A percentile compares a stretch with the other conserved stretches of the same genome.
phyloP scores from a whole-genome alignment of 2,329 filamentous ascomycete genomes.

The Paecilomyces dactylethromorphus region DNA sequence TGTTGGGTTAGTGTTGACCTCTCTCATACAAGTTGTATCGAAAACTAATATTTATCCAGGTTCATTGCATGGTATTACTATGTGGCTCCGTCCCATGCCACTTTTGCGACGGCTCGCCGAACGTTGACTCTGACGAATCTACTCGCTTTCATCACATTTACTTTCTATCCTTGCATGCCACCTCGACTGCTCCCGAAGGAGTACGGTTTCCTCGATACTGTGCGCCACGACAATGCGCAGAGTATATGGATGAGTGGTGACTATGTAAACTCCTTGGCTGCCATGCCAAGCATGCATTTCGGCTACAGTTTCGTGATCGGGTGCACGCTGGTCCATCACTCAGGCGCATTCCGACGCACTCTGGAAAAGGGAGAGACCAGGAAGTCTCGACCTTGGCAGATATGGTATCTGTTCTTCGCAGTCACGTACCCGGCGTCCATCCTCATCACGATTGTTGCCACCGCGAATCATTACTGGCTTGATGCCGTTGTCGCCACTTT shows the following conservation, averaged over 20 bases:
- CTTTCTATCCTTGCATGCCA: slow-evolving; percentile 60
- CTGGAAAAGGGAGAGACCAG: slow-evolving; percentile 36
- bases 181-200: slow-evolving; percentile 54
- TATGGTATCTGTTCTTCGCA: slow-evolving; percentile 39
- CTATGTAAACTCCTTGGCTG: slow-evolving; percentile 53
- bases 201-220: slow-evolving; percentile 57
- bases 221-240: slow-evolving; percentile 49
- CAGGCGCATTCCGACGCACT: slow-evolving; percentile 39
- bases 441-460: slow-evolving; percentile 48
- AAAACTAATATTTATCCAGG: slow-evolving; percentile 21
- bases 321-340: slow-evolving; percentile 49
- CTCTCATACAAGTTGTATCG: background rate
- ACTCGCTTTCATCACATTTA: slow-evolving; percentile 55
- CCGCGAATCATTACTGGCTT: slow-evolving; percentile 55
- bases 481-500: slow-evolving; percentile 47
- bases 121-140: slow-evolving; percentile 59
- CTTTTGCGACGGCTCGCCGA: slow-evolving; percentile 52
- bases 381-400: slow-evolving; percentile 35
- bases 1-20: slow-evolving; percentile 37
- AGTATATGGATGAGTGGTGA: slow-evolving; percentile 51
- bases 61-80: slow-evolving; percentile 39
- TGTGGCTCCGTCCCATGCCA: slow-evolving; percentile 34
- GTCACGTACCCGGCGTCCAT: slow-evolving; percentile 46
- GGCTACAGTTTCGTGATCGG: slow-evolving; percentile 51
- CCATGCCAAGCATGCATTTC: slow-evolving; percentile 54